Conservation (phyloP, 257 asterid genomes). For the Eustoma russellianum region DNA sequence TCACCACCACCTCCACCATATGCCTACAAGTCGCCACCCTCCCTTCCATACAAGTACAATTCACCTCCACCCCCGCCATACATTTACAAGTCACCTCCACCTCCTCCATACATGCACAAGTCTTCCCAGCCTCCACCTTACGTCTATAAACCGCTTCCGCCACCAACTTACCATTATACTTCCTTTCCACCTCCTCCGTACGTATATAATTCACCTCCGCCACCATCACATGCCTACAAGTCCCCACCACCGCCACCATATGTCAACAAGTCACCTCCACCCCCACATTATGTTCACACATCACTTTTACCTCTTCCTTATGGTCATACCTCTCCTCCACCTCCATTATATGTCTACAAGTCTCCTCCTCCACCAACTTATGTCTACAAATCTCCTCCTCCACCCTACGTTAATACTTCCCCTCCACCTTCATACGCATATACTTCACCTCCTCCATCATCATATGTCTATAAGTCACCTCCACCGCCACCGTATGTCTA, state of each 20-base stretch:
- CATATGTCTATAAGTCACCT: not conserved
- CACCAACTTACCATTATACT: too few species aligned
- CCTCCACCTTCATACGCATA: not conserved
- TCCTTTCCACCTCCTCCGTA: not conserved
- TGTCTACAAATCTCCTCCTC: not conserved
- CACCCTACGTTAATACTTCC: not conserved
- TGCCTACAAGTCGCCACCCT: not conserved
- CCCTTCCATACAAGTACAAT: not conserved
- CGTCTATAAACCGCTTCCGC: too few species aligned
- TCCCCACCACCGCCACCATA: slow-evolving; percentile 9
- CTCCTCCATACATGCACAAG: too few species aligned
- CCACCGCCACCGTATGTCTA: not conserved
- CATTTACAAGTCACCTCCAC: too few species aligned
- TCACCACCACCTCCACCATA: not conserved
- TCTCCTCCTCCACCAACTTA: slow-evolving; percentile 4
- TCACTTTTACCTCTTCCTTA: slow-evolving; percentile 5
- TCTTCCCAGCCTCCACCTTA: too few species aligned
- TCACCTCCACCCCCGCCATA: not conserved
- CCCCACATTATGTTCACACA: not conserved
- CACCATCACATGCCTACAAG: not conserved
- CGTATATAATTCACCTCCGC: not conserved
- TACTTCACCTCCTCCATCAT: not conserved
- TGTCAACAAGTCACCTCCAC: not conserved
- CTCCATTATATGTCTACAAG: not conserved
- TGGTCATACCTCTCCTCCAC: not conserved